A percentile compares a stretch with the other conserved stretches of the same genome.
These are phyloP conservation scores for Grammothele lineata DNA, from an alignment of 768 basidiomycete species.

Conservation along the genomic window DNA sequence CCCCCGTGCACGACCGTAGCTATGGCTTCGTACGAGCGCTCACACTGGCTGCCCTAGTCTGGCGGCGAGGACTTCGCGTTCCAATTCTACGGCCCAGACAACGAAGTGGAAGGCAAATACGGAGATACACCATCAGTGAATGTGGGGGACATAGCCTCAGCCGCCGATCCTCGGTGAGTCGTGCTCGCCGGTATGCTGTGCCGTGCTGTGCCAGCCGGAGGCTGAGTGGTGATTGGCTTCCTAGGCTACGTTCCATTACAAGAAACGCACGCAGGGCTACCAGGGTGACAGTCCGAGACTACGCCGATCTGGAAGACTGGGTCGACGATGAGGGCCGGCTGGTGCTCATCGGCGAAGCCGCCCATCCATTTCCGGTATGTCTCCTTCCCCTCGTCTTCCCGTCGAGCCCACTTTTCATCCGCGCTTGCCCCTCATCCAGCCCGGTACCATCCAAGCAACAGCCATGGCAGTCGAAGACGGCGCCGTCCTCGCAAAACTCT, in stretches of 20 bases:
- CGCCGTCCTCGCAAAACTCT: slow-evolving; percentile 35
- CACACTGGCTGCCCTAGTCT: background rate
- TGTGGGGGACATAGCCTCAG: background rate
- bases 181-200: too few species aligned
- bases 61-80: slow-evolving; percentile 1
- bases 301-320: slow-evolving; percentile 29
- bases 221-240: too few species aligned
- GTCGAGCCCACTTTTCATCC: background rate
- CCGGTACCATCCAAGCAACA: slow-evolving; percentile 29
- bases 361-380: slow-evolving; percentile 34
- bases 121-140: slow-evolving; percentile 3
- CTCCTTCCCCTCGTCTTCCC: background rate
- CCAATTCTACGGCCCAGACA: slow-evolving; percentile 8
- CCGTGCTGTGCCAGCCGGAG: background rate
- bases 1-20: too few species aligned
- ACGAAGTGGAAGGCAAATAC: background rate
- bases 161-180: too few species aligned
- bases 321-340: slow-evolving; percentile 27
- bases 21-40: background rate
- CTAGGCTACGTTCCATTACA: background rate
- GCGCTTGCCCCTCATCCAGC: too few species aligned
- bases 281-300: slow-evolving; percentile 18
- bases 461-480: slow-evolving; percentile 38
- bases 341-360: slow-evolving; percentile 32
- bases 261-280: slow-evolving; percentile 7